Conservation (phyloP, 441 rosid genomes). For the Gossypium lobatum region DNA sequence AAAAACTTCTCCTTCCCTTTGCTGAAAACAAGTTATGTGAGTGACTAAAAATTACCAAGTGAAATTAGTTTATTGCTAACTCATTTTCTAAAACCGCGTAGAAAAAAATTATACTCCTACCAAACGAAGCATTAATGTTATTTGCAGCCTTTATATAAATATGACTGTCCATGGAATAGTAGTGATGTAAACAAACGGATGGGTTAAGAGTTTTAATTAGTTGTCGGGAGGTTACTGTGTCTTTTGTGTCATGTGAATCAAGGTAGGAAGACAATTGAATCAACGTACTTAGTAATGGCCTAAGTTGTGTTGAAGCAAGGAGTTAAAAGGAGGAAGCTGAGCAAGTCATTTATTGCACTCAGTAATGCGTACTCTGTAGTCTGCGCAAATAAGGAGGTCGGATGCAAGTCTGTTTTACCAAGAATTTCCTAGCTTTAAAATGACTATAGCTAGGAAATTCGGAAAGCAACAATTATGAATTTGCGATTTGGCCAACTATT, state of each 20-base stretch:
- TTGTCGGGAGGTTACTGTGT: neutral
- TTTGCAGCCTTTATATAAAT: conserved; percentile 2
- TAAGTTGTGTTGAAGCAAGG: conserved; percentile 3
- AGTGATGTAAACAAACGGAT: neutral
- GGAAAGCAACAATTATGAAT: neutral
- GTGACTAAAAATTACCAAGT: neutral
- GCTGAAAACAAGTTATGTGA: neutral
- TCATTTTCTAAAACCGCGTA: neutral
- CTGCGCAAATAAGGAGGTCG: neutral
- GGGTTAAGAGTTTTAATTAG: neutral
- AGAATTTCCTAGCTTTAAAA: neutral
- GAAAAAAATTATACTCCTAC: neutral
- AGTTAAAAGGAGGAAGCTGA: neutral
- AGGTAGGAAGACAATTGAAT: conserved; percentile 1
- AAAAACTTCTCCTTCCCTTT: neutral
- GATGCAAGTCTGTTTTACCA: neutral
- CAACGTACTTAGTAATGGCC: neutral
- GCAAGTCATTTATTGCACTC: neutral
- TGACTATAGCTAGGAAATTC: neutral
- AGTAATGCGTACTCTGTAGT: neutral
- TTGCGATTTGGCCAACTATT: neutral
- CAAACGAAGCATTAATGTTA: neutral
- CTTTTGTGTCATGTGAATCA: neutral
- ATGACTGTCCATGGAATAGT: neutral
- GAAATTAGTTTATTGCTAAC: neutral